Conservation (phyloP, 768 basidiomycete genomes). For the Cyclocybe cylindracea region DNA sequence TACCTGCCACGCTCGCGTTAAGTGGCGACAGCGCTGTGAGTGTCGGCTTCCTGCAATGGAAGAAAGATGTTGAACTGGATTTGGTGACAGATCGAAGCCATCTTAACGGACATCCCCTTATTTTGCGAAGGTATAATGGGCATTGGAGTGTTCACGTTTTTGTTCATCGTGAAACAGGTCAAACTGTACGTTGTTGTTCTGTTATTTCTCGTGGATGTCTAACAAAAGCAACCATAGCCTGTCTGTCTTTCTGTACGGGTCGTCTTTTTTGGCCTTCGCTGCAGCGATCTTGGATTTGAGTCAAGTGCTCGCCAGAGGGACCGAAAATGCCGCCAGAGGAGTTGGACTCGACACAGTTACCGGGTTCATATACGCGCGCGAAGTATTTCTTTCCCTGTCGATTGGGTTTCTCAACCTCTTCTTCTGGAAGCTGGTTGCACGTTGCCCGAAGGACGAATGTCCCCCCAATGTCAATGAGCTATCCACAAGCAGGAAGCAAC, state of each 20-base stretch:
- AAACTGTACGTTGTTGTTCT: conserved; percentile 41
- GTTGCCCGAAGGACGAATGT: conserved; percentile 49
- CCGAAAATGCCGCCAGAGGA: conserved; percentile 21
- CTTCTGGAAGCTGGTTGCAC: conserved; percentile 67
- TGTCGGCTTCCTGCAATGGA: conserved; percentile 9
- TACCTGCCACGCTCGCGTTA: conserved; percentile 30
- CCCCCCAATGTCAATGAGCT: neutral
- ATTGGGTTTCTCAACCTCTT: conserved; percentile 62
- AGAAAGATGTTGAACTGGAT: neutral
- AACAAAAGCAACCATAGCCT: conserved; percentile 30
- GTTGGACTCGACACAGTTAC: conserved; percentile 26
- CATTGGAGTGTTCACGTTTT: conserved; percentile 59
- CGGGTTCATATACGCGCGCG: conserved; percentile 52
- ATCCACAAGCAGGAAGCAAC: conserved; percentile 6
- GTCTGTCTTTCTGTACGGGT: conserved; percentile 52
- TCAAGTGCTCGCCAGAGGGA: conserved; percentile 46
- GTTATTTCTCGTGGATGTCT: conserved; percentile 1
- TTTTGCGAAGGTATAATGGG: conserved; percentile 66
- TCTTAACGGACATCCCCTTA: conserved; percentile 68
- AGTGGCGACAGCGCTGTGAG: conserved; percentile 47
- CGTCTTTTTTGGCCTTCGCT: conserved; percentile 60
- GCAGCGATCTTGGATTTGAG: conserved; percentile 65
- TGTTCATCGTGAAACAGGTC: conserved; percentile 52
- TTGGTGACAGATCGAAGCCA: conserved; percentile 46
- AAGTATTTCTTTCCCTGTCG: conserved; percentile 58